phyloP scores from a whole-genome alignment of 495 filamentous ascomycete genomes.

The Neurospora sp. region DNA sequence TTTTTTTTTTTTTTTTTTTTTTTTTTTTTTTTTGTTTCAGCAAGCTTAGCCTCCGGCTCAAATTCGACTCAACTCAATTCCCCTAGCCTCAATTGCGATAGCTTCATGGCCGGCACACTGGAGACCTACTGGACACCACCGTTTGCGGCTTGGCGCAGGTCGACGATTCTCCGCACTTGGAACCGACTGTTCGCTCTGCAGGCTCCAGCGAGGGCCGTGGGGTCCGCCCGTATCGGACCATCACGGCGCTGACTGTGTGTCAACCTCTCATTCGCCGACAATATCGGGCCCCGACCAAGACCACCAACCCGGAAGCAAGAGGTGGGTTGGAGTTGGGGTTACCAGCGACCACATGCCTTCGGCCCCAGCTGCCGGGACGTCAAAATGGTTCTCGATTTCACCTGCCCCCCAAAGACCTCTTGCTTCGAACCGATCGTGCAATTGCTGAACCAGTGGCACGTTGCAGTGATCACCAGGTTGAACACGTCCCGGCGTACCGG shows the following conservation, averaged over 20 bases:
- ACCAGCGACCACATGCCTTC: not conserved
- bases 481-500: not conserved
- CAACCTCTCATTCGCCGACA: slow-evolving; percentile 20
- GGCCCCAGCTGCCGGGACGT: not conserved
- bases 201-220: slow-evolving; percentile 3
- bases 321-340: not conserved
- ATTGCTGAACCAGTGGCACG: slow-evolving; percentile 4
- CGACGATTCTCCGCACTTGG: slow-evolving; percentile 9
- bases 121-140: not conserved
- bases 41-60: slow-evolving; percentile 3
- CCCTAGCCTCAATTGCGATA: slow-evolving; percentile 5
- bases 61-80: slow-evolving; percentile 3
- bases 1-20: not conserved
- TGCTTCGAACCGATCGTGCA: slow-evolving; percentile 3
- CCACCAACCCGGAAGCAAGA: slow-evolving; percentile 3
- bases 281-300: slow-evolving; percentile 12
- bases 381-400: not conserved
- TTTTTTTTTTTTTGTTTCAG: not conserved
- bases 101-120: slow-evolving; percentile 1
- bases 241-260: slow-evolving; percentile 23
- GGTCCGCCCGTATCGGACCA: slow-evolving; percentile 13
- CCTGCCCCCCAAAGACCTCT: slow-evolving; percentile 4
- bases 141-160: slow-evolving; percentile 10
- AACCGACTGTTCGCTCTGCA: slow-evolving; percentile 13
- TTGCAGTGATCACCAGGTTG: not conserved